These are phyloP conservation scores for Solanum chacoense DNA, from an alignment of 305 asterid species.

Conservation along the genomic window DNA sequence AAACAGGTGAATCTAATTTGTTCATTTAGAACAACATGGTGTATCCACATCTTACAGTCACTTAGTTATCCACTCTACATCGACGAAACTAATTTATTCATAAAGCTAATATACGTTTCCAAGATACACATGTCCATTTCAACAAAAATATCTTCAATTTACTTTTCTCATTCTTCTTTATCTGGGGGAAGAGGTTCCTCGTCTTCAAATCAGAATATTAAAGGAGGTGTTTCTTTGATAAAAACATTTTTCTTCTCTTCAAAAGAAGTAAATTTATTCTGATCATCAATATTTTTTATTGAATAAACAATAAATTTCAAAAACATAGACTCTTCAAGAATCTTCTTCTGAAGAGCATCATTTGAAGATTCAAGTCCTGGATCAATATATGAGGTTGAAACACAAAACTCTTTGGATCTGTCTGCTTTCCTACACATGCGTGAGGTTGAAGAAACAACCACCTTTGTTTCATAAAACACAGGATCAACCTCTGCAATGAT, in stretches of 20 bases:
- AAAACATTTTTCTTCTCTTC: not conserved
- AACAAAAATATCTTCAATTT: not conserved
- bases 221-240: not conserved
- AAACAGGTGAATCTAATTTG: not conserved
- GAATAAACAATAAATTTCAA: not conserved
- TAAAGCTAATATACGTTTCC: not conserved
- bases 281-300: not conserved
- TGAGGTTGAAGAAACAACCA: too few species aligned
- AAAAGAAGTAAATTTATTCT: not conserved
- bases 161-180: not conserved
- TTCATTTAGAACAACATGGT: not conserved
- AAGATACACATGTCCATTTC: not conserved
- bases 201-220: too few species aligned
- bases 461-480: too few species aligned
- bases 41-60: not conserved
- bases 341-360: not conserved
- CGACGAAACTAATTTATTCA: too few species aligned
- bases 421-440: too few species aligned
- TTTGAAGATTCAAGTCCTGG: not conserved
- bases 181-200: not conserved
- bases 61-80: not conserved
- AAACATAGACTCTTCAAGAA: not conserved
- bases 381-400: too few species aligned
- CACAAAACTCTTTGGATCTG: too few species aligned
- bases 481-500: too few species aligned